Evolutionary conservation across 768 basidiomycete genomes (phyloP), one percentile per base, ranked within the genome.

Genomic region (Mycena vulgaris): DNA sequence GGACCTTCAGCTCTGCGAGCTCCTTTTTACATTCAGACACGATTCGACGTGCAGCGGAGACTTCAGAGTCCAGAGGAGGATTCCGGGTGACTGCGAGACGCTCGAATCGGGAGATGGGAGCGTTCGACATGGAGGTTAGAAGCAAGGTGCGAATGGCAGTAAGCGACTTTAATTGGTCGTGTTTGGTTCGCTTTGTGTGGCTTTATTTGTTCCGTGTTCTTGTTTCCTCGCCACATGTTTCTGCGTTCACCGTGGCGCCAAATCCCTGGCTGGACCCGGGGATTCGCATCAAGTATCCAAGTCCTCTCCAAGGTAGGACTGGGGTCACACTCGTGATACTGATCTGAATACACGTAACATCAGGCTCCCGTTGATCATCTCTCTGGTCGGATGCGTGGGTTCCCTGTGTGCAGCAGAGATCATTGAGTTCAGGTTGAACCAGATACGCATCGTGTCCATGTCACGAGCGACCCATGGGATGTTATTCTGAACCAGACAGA

Each of bases 361-460:
- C 40, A 42, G 40, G 40, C 40, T 42, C 11, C 5, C 7, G 21
- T 49, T 49, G 48, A 49, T 23, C 23, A 7, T 23, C 25, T 28
- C 5, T 37, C 35, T 37, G 35, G 35, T 37, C 35, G 35, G 14
- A 37, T 7, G 35, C 8, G 35, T 37, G 21, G 17, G 27, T 51
- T 25, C 13, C 17, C 25, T 4, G 19, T 51, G 27, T 25, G 10
- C 27, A 8, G 6, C 27, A 7, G 11, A 3, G 30, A n/a, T n/a
- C n/a, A n/a, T 5, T 40, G 1, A 0, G 8, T 0, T 63, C 1
- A 53, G 9, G 27, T 3, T 28, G 14, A 14, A 14, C 3, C 35
- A 65, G 63, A 37, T n/a, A 57, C 55, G 2, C 63, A 65, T 45
- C 55, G 55, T 23, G 63, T 65, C 9, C 17, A 65, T 30, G 42